phyloP scores from a whole-genome alignment of 768 basidiomycete species.

The Coprinopsis sp. region DNA sequence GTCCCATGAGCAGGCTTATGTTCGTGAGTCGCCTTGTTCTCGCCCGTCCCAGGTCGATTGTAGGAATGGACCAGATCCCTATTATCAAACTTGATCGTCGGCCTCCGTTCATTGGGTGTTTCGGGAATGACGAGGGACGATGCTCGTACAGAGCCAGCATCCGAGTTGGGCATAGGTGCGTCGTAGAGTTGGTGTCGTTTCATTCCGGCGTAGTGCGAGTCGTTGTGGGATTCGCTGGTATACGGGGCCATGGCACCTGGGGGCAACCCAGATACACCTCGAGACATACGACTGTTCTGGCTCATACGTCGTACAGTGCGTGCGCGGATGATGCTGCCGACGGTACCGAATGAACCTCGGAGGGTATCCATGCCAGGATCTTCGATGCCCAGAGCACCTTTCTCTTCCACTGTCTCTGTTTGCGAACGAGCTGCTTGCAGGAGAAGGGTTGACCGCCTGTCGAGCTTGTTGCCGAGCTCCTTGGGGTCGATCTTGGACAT shows the following conservation, averaged over 20 bases:
- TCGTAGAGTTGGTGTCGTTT: conserved; percentile 86
- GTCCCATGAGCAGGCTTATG: conserved; percentile 38
- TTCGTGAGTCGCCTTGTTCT: conserved; percentile 43
- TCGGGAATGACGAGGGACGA: conserved; percentile 31
- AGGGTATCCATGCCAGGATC: conserved; percentile 93
- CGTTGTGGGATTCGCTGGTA: conserved; percentile 13
- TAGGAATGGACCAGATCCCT: conserved; percentile 77
- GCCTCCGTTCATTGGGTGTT: conserved; percentile 33
- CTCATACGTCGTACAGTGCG: conserved; percentile 50
- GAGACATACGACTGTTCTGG: conserved; percentile 35
- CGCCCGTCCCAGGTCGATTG: conserved; percentile 49
- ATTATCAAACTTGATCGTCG: conserved; percentile 74
- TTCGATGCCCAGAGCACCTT: conserved; percentile 58
- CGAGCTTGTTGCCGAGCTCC: conserved; percentile 71
- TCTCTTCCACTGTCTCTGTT: conserved; percentile 62
- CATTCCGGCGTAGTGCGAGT: conserved; percentile 40
- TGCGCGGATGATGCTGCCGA: conserved; percentile 86
- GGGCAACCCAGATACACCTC: conserved; percentile 16
- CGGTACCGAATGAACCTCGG: conserved; percentile 84
- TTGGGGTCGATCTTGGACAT: conserved; percentile 92
- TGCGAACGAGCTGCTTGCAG: conserved; percentile 77
- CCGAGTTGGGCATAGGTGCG: conserved; percentile 60
- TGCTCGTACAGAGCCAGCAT: conserved; percentile 22
- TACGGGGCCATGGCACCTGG: conserved; percentile 14
- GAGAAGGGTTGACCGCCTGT: conserved; percentile 85